Conservation (phyloP, 1,284 basidiomycete genomes). For the Meira nashicola region DNA sequence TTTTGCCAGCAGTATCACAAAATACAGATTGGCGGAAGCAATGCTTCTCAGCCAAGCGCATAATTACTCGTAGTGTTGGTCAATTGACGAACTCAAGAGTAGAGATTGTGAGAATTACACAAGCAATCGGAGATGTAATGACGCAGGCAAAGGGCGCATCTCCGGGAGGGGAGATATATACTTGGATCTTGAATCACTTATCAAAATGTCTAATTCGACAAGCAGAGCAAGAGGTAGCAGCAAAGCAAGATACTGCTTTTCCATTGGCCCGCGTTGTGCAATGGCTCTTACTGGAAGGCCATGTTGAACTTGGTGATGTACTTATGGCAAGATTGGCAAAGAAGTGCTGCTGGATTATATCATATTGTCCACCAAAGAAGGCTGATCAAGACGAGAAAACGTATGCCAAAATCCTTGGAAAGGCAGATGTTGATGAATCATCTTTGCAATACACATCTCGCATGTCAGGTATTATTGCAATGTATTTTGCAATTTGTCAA, state of each 20-base stretch:
- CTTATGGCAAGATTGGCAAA: conserved; percentile 82
- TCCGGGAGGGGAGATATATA: conserved; percentile 58
- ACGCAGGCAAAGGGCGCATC: conserved; percentile 48
- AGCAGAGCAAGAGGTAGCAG: conserved; percentile 88
- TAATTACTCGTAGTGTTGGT: conserved; percentile 84
- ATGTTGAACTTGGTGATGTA: conserved; percentile 66
- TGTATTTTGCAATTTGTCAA: conserved; percentile 71
- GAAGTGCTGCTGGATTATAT: conserved; percentile 62
- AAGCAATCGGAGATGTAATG: conserved; percentile 63
- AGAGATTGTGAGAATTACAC: conserved; percentile 67
- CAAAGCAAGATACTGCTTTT: conserved; percentile 75
- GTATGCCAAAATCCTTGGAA: conserved; percentile 68
- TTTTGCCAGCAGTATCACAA: conserved; percentile 70
- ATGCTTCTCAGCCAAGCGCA: conserved; percentile 65
- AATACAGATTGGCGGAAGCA: conserved; percentile 58
- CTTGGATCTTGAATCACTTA: conserved; percentile 76
- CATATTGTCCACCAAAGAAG: conserved; percentile 53
- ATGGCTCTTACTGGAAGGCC: conserved; percentile 61
- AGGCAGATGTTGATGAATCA: conserved; percentile 57
- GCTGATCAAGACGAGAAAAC: conserved; percentile 56
- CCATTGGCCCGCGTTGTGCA: conserved; percentile 75
- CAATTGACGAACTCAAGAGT: conserved; percentile 77
- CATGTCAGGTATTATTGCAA: conserved; percentile 75
- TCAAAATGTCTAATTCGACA: conserved; percentile 84
- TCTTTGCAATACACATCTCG: conserved; percentile 67